A percentile compares a stretch with the other conserved stretches of the same genome.
Conservation (phyloP, 2,329 filamentous ascomycete species). For the Eurotiales sp. region DNA sequence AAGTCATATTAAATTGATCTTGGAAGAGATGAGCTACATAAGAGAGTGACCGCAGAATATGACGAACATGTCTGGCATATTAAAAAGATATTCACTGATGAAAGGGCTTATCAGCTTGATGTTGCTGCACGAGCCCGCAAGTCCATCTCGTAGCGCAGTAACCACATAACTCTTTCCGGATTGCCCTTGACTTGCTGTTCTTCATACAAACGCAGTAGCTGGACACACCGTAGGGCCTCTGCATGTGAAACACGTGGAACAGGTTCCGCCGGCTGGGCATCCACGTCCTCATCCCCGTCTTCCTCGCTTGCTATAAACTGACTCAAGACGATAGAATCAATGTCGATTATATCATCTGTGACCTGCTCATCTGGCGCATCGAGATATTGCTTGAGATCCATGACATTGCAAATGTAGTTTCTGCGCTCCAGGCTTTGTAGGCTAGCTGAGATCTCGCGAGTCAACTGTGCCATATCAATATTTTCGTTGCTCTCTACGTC, state of each 20-base stretch:
- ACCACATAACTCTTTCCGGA: not conserved
- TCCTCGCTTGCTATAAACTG: conserved; percentile 5
- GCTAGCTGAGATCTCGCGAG: conserved; percentile 2
- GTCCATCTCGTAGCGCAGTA: conserved; percentile 1
- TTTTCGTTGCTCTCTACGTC: not conserved
- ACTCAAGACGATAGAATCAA: conserved; percentile 9
- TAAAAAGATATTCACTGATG: too few relatives aligned
- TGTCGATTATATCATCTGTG: conserved; percentile 6
- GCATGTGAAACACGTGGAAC: conserved; percentile 1
- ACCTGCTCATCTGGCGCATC: conserved; percentile 12
- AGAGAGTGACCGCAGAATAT: too few relatives aligned
- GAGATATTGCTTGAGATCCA: conserved; percentile 8
- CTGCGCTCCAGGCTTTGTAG: conserved; percentile 5
- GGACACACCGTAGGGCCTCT: conserved; percentile 4
- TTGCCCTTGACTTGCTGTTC: conserved; percentile 9
- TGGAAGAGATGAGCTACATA: too few relatives aligned
- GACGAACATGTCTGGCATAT: too few relatives aligned
- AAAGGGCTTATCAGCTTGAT: not conserved
- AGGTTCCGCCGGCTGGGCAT: not conserved
- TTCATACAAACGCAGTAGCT: conserved; percentile 11
- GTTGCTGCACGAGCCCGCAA: not conserved
- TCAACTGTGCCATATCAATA: not conserved
- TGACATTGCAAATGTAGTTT: conserved; percentile 6
- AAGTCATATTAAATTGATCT: too few relatives aligned
- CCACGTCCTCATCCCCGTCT: conserved; percentile 4